phyloP scores from a whole-genome alignment of 1,284 basidiomycete genomes.

The Moesziomyces globuligerus region DNA sequence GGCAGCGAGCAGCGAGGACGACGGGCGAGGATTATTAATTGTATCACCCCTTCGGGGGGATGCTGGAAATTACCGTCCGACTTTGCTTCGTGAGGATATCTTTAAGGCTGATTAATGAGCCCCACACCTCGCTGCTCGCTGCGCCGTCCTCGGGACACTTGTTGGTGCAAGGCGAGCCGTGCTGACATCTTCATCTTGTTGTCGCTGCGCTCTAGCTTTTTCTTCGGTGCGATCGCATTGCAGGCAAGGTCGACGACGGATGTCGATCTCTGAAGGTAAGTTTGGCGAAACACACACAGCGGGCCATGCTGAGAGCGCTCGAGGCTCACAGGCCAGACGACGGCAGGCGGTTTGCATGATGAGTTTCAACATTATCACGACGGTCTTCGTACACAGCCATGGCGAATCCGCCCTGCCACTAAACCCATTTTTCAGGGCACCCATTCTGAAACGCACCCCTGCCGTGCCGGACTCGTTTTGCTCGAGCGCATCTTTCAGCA shows the following conservation, averaged over 20 bases:
- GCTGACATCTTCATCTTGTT: no score
- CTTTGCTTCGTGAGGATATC: constrained; percentile 55
- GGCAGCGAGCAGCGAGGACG: not conserved
- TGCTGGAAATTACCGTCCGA: constrained; percentile 66
- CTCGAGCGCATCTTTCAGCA: not conserved
- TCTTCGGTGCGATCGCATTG: no score
- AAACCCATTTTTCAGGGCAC: constrained; percentile 60
- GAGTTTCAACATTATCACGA: constrained; percentile 58
- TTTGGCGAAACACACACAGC: no score
- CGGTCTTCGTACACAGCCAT: constrained; percentile 61
- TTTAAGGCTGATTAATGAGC: constrained; percentile 62
- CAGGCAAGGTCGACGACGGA: no score
- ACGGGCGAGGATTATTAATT: constrained; percentile 39
- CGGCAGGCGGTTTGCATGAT: constrained; percentile 18
- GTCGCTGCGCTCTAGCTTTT: no score
- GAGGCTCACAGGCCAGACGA: not conserved
- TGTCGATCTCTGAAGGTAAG: no score
- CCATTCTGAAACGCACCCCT: constrained; percentile 36
- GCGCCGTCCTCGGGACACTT: not conserved
- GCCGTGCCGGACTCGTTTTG: constrained; percentile 1
- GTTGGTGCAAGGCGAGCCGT: not conserved
- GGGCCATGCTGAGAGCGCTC: constrained; percentile 1
- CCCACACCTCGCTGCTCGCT: not conserved
- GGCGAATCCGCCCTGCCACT: constrained; percentile 63
- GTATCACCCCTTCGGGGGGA: constrained; percentile 34